Evolutionary conservation across 2,329 filamentous ascomycete species (phyloP).

Genomic region (Penicillium hesseltinei): DNA sequence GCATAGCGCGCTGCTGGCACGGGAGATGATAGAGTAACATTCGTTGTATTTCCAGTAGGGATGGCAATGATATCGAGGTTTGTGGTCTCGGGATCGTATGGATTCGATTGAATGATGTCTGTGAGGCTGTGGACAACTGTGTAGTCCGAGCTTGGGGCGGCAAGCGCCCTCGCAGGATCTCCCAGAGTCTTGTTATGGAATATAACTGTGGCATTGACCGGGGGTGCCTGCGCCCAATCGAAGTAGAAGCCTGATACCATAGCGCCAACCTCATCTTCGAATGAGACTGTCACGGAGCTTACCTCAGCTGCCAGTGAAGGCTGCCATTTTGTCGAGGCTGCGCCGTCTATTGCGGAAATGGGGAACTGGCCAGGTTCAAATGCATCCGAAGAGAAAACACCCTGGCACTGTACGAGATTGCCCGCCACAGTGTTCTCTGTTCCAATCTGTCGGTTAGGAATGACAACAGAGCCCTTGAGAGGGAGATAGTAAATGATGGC

Average conservation of each 20-base stretch:
- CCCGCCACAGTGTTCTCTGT: slow-evolving; percentile 53
- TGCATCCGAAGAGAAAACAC: slow-evolving; percentile 48
- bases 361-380: slow-evolving; percentile 68
- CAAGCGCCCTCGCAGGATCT: slow-evolving; percentile 18
- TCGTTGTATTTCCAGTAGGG: slow-evolving; percentile 45
- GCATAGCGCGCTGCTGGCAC: slow-evolving; percentile 42
- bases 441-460: slow-evolving; percentile 60
- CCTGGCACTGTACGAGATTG: slow-evolving; percentile 65
- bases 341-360: slow-evolving; percentile 64
- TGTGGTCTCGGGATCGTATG: slow-evolving; percentile 36
- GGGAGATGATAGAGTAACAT: slow-evolving; percentile 33
- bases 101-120: slow-evolving; percentile 38
- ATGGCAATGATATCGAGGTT: slow-evolving; percentile 36
- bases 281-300: slow-evolving; percentile 57
- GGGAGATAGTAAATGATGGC: slow-evolving; percentile 48
- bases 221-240: slow-evolving; percentile 60
- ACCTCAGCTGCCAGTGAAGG: slow-evolving; percentile 52
- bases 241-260: slow-evolving; percentile 51
- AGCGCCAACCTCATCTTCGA: slow-evolving; percentile 39
- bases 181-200: slow-evolving; percentile 52
- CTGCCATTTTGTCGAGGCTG: slow-evolving; percentile 66
- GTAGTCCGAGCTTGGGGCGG: slow-evolving; percentile 13
- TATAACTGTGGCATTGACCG: slow-evolving; percentile 52
- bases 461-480: slow-evolving; percentile 50
- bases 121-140: slow-evolving; percentile 26